These are phyloP conservation scores for Chlorella vulgaris DNA, from an alignment of 139 green algal species.

Conservation along the genomic window DNA sequence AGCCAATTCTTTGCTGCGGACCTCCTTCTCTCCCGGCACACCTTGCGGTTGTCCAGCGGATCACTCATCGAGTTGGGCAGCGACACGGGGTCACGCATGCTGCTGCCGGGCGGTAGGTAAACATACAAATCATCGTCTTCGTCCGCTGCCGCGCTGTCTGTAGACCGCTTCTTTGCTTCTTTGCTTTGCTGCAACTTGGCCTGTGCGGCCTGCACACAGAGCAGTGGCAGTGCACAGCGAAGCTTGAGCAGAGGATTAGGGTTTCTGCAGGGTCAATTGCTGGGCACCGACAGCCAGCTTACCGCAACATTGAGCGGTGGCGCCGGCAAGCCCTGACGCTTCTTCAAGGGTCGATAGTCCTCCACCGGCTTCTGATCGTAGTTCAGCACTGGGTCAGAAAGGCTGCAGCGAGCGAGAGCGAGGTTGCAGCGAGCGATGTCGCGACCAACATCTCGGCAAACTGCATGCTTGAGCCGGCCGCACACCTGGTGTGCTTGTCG, in stretches of 20 bases:
- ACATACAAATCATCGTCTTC: slow-evolving; percentile 16
- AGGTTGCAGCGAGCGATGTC: background rate
- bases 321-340: background rate
- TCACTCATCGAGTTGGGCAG: slow-evolving; percentile 24
- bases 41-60: slow-evolving; percentile 18
- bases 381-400: slow-evolving; percentile 25
- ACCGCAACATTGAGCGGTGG: slow-evolving; percentile 28
- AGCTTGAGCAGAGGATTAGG: too few species aligned
- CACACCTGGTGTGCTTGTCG: background rate
- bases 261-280: too few species aligned
- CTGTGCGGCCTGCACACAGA: slow-evolving; percentile 21
- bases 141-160: background rate
- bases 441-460: too few species aligned
- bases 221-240: too few species aligned
- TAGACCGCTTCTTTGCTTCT: background rate
- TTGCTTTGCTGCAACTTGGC: slow-evolving; percentile 10
- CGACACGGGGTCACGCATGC: slow-evolving; percentile 25
- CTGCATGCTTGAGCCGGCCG: too few species aligned
- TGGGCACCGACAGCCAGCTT: too few species aligned
- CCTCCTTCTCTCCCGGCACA: background rate
- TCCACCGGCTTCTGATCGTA: slow-evolving; percentile 30
- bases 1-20: too few species aligned
- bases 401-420: background rate
- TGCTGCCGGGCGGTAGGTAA: slow-evolving; percentile 26
- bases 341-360: slow-evolving; percentile 25